A percentile compares a stretch with the other conserved stretches of the same genome.
Conservation (phyloP, 306 rosid species). For the Citrullus amarus region DNA sequence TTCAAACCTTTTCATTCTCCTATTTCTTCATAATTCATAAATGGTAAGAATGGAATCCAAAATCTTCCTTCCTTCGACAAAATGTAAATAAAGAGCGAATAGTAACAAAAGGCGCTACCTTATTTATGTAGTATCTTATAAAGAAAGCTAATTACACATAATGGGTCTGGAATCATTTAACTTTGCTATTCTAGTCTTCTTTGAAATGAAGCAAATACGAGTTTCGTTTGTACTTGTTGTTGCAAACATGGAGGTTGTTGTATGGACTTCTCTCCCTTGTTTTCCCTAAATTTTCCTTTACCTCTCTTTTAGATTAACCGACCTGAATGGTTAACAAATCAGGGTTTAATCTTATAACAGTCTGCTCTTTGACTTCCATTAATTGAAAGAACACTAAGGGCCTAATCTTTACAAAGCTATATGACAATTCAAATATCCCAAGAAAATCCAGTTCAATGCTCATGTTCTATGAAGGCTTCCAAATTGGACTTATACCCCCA, state of each 20-base stretch:
- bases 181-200: background rate
- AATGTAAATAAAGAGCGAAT: background rate
- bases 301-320: background rate
- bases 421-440: background rate
- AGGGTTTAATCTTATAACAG: background rate
- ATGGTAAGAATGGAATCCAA: too few relatives aligned
- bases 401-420: background rate
- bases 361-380: background rate
- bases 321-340: background rate
- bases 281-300: background rate
- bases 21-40: too few relatives aligned
- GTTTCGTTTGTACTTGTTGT: background rate
- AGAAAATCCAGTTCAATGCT: background rate
- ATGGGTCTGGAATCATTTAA: background rate
- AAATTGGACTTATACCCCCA: background rate
- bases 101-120: background rate
- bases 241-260: background rate
- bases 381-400: background rate
- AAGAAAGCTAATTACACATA: background rate
- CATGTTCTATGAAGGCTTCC: background rate
- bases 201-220: background rate
- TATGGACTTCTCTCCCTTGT: background rate
- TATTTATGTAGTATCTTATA: background rate
- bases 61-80: too few relatives aligned
- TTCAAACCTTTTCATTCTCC: too few relatives aligned